phyloP scores from a whole-genome alignment of 768 basidiomycete genomes.

The Daedaleopsis sinensis region DNA sequence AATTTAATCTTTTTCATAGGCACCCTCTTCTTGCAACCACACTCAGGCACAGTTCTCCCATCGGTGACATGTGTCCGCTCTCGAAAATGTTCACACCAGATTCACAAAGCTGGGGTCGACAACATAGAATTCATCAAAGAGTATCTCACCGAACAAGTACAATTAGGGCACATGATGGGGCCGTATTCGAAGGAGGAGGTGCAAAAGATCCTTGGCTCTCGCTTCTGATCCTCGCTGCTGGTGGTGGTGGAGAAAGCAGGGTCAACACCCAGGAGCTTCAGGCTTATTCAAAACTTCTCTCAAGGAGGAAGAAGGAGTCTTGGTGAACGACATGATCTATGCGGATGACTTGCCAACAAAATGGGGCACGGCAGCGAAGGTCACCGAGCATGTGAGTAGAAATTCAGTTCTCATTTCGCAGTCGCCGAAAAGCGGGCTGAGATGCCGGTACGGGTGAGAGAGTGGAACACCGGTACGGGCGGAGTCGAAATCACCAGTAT shows the following conservation, averaged over 20 bases:
- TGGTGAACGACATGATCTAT: constrained; percentile 9
- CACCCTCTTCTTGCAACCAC: not conserved
- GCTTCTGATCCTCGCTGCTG: constrained; percentile 8
- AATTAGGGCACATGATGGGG: too few relatives aligned
- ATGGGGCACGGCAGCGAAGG: constrained; percentile 5
- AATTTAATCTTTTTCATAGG: not conserved
- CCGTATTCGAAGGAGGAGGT: constrained; percentile 7
- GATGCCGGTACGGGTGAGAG: too few relatives aligned
- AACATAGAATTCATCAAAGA: constrained; percentile 4
- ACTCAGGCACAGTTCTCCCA: constrained; percentile 6
- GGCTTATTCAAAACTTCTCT: constrained; percentile 10
- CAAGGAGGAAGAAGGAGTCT: not conserved
- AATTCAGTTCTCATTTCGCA: too few relatives aligned
- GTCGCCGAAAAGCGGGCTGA: too few relatives aligned
- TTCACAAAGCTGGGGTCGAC: not conserved
- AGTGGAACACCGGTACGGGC: too few relatives aligned
- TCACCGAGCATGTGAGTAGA: not conserved
- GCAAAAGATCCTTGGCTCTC: constrained; percentile 5
- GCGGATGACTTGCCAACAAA: constrained; percentile 7
- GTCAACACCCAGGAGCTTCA: not conserved
- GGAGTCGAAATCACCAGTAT: too few relatives aligned
- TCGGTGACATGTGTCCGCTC: constrained; percentile 5
- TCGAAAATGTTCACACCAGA: constrained; percentile 1
- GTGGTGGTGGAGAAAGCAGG: constrained; percentile 3
- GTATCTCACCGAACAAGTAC: constrained; percentile 1